Percentiles rank a stretch among this genome's conserved stretches.
Conservation (phyloP, 2,329 filamentous ascomycete genomes). For the Periconia digitata region DNA sequence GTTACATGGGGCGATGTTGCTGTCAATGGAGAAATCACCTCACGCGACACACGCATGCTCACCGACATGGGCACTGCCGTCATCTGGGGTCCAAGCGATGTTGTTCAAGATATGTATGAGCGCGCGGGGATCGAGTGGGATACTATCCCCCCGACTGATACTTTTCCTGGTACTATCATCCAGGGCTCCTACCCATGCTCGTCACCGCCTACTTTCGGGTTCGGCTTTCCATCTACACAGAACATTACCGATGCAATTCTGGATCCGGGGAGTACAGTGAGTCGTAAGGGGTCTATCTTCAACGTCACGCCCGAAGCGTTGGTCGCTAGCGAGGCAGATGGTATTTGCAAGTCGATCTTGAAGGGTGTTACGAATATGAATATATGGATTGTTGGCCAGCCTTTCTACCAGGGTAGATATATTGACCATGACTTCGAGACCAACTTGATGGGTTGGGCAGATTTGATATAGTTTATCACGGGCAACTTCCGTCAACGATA, state of each 20-base stretch:
- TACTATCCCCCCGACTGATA: neutral
- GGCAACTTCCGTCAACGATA: too few relatives aligned
- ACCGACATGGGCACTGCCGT: neutral
- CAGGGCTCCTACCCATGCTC: neutral
- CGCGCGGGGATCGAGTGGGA: neutral
- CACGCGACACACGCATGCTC: neutral
- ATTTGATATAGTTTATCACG: neutral
- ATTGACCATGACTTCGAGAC: neutral
- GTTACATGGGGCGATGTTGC: neutral
- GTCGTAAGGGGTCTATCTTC: neutral
- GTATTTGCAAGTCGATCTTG: neutral
- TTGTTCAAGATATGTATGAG: neutral
- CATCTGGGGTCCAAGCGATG: neutral
- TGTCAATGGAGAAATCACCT: neutral
- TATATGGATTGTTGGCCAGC: neutral
- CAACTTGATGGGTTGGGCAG: neutral
- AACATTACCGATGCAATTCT: neutral
- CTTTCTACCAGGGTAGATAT: neutral
- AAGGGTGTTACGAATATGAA: neutral
- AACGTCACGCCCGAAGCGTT: neutral
- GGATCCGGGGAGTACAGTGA: neutral
- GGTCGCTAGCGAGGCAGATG: neutral
- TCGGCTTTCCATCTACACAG: neutral
- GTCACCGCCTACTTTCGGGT: neutral
- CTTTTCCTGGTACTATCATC: neutral